Evolutionary conservation across 345 rosid genomes (phyloP).

Genomic region (sweet orange (Citrus sinensis)): DVS_A1.0 CM039168.1:3366501-3367000

Average conservation of each 20-base stretch:
- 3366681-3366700: conserved; percentile 37
- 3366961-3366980: conserved; percentile 24
- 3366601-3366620: conserved; percentile 9
- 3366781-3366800: conserved; percentile 18
- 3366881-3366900: conserved; percentile 20
- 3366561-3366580: neutral
- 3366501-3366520: conserved; percentile 48
- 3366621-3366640: conserved; percentile 33
- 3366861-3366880: conserved; percentile 18
- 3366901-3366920: conserved; percentile 34
- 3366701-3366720: conserved; percentile 18
- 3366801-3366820: conserved; percentile 20
- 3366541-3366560: conserved; percentile 4
- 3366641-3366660: conserved; percentile 27
- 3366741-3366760: conserved; percentile 21
- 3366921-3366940: conserved; percentile 23
- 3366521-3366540: conserved; percentile 56
- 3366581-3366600: conserved; percentile 35
- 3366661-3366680: conserved; percentile 40
- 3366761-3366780: conserved; percentile 38
- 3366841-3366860: conserved; percentile 36
- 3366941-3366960: conserved; percentile 33
- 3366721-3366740: neutral
- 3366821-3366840: conserved; percentile 22
- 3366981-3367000: conserved; percentile 28